phyloP scores from a whole-genome alignment of 2,329 filamentous ascomycete species.

The Pezicula carpinea region DNA sequence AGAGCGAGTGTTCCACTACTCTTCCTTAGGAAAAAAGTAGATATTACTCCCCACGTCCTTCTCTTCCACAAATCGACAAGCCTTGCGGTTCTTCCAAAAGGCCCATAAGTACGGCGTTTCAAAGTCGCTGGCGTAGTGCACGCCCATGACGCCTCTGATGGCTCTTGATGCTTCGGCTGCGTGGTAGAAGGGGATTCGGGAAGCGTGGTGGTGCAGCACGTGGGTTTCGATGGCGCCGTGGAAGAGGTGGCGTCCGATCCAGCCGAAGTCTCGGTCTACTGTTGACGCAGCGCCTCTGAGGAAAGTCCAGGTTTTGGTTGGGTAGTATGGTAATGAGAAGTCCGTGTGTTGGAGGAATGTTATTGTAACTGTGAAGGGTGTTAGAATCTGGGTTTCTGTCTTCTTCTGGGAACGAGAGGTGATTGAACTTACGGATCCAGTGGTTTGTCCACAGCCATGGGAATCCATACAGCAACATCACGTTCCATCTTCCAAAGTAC shows the following conservation, averaged over 20 bases:
- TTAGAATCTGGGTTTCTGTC: conserved; percentile 16
- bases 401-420: background rate
- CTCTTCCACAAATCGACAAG: conserved; percentile 26
- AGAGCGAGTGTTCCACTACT: no score
- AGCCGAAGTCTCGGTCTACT: conserved; percentile 59
- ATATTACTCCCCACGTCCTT: conserved; percentile 15
- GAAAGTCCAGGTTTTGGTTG: conserved; percentile 53
- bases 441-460: conserved; percentile 67
- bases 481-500: conserved; percentile 47
- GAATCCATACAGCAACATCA: conserved; percentile 57
- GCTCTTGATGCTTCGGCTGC: conserved; percentile 50
- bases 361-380: conserved; percentile 52
- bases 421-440: conserved; percentile 51
- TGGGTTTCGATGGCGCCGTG: conserved; percentile 60
- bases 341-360: conserved; percentile 73
- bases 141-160: conserved; percentile 48
- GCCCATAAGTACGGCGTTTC: conserved; percentile 23
- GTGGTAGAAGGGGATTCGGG: conserved; percentile 55
- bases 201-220: conserved; percentile 57
- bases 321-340: conserved; percentile 50
- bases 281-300: conserved; percentile 56
- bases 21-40: conserved; percentile 17
- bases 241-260: conserved; percentile 56
- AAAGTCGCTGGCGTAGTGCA: conserved; percentile 42
- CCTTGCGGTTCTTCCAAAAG: conserved; percentile 25